Evolutionary conservation across 2,329 filamentous ascomycete species (phyloP).

Genomic region (Clarireedia monteithiana): DNA sequence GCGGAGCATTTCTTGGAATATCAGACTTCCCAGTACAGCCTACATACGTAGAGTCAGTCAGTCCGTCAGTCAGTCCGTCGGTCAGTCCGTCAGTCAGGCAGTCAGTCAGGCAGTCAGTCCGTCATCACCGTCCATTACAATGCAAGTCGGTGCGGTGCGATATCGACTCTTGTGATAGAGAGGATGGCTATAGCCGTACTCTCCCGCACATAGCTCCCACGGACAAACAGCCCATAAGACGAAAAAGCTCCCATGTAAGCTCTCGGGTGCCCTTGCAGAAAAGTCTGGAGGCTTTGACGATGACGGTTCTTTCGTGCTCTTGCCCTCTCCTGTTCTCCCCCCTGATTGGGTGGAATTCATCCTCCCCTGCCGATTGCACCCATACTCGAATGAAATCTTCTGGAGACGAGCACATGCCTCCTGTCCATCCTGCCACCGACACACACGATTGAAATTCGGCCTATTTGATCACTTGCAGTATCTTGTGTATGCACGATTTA

Average conservation of each 20-base stretch:
- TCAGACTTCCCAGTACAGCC: neutral
- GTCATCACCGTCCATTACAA: too few species aligned
- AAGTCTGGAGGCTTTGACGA: neutral
- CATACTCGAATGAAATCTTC: neutral
- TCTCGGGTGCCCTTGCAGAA: conserved; percentile 17
- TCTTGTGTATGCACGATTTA: neutral
- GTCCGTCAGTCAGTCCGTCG: too few species aligned
- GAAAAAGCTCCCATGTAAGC: neutral
- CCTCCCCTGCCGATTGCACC: neutral
- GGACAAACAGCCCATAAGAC: neutral
- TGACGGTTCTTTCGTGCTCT: neutral
- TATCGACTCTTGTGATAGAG: too few species aligned
- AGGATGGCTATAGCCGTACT: neutral
- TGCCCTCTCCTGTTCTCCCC: neutral
- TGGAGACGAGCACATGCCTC: conserved; percentile 18
- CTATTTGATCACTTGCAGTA: conserved; percentile 5
- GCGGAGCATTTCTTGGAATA: neutral
- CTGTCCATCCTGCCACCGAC: neutral
- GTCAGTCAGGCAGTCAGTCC: neutral
- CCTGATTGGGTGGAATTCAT: neutral
- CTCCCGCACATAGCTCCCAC: neutral
- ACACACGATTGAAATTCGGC: conserved; percentile 1
- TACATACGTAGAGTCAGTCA: neutral
- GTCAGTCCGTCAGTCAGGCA: too few species aligned
- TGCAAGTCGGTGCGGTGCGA: too few species aligned